These are phyloP conservation scores for Bacidia gigantensis DNA, from an alignment of 495 filamentous ascomycete species.

Conservation along the genomic window DNA sequence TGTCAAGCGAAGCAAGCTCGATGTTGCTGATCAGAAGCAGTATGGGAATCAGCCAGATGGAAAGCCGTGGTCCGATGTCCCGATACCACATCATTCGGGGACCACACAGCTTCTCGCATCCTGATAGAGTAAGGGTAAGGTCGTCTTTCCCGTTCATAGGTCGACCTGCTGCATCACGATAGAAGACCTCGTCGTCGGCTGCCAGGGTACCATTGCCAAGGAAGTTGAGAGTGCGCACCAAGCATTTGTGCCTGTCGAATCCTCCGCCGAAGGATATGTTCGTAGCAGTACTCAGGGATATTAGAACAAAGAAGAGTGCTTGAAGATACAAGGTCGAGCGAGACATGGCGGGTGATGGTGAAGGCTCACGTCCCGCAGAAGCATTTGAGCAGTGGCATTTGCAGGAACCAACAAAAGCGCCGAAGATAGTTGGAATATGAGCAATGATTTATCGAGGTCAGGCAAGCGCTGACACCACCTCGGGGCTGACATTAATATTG, in stretches of 20 bases:
- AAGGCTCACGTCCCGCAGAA: too few species aligned
- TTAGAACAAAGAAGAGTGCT: neutral
- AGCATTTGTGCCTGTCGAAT: neutral
- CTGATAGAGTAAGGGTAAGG: slow-evolving; percentile 6
- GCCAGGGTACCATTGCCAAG: neutral
- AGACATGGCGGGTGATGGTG: neutral
- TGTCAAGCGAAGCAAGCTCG: slow-evolving; percentile 21
- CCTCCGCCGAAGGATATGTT: neutral
- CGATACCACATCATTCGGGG: slow-evolving; percentile 1
- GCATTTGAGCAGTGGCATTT: too few species aligned
- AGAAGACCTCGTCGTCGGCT: slow-evolving; percentile 1
- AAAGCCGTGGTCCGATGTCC: slow-evolving; percentile 13
- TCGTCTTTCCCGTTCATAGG: neutral
- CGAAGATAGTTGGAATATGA: too few species aligned
- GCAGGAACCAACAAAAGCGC: too few species aligned
- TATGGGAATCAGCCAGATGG: slow-evolving; percentile 23
- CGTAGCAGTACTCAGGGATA: neutral
- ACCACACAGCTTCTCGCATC: slow-evolving; percentile 8
- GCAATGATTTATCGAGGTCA: too few species aligned
- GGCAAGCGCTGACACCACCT: too few species aligned
- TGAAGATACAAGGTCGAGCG: neutral
- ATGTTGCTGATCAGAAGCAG: slow-evolving; percentile 22
- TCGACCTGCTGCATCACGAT: neutral
- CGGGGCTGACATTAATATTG: too few species aligned
- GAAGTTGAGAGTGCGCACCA: neutral